phyloP scores from a whole-genome alignment of 2,329 filamentous ascomycete species.

The Rhytidhysteron rufulum region DNA sequence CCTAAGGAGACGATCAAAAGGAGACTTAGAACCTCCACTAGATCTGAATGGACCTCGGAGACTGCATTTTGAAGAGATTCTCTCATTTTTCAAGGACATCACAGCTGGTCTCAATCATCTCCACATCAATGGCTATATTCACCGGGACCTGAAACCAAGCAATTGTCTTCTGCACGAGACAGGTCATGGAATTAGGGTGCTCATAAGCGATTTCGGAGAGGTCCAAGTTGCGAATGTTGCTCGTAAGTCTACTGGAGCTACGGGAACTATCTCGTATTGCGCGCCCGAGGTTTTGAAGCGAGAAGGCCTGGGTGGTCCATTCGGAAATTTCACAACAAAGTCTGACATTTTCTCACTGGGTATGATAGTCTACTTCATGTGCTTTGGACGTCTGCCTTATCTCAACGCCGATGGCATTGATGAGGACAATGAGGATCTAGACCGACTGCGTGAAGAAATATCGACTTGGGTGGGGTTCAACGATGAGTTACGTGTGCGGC shows the following conservation, averaged over 20 bases:
- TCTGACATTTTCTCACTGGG: constrained; percentile 97
- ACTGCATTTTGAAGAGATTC: constrained; percentile 84
- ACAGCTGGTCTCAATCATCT: constrained; percentile 87
- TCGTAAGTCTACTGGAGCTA: constrained; percentile 87
- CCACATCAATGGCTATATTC: constrained; percentile 88
- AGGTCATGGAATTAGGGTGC: constrained; percentile 66
- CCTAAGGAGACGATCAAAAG: constrained; percentile 76
- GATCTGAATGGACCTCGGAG: constrained; percentile 51
- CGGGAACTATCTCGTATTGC: constrained; percentile 95
- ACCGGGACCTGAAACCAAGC: constrained; percentile 91
- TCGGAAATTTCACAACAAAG: constrained; percentile 93
- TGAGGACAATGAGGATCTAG: constrained; percentile 89
- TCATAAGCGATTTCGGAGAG: constrained; percentile 98
- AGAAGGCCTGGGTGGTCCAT: constrained; percentile 61
- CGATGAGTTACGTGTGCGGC: constrained; percentile 67
- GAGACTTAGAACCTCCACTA: constrained; percentile 62
- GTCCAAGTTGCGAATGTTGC: constrained; percentile 79
- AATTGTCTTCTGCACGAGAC: constrained; percentile 87
- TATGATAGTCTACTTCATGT: constrained; percentile 98
- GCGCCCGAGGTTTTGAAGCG: constrained; percentile 84
- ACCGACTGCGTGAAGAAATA: constrained; percentile 81
- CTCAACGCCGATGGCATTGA: constrained; percentile 76
- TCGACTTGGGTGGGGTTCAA: constrained; percentile 82
- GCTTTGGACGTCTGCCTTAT: constrained; percentile 87
- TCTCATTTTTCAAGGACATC: constrained; percentile 93